Base-by-base conservation (phyloP, 768 basidiomycete species). In the Suillus hirtellus region DNA sequence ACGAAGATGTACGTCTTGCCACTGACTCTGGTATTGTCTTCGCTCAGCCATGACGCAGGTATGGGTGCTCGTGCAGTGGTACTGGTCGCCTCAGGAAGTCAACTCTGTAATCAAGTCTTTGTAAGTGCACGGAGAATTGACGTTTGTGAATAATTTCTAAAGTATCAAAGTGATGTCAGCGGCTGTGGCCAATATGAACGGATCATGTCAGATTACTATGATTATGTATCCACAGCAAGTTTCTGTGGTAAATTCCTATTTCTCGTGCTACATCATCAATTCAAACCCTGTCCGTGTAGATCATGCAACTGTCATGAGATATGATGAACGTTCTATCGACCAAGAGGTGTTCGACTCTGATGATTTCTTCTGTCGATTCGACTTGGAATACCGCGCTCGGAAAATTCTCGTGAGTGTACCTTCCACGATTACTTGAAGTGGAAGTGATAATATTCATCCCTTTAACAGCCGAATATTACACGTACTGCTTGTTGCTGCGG, bases 51-150 rank as follows among this genome's bases (percentile, higher is more conserved):
- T 21, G 35, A 40, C 7, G 47, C 50, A 88, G 81, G 86, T 87
- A 0, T 87, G 84, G 84, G 78, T 75, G 0, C 70, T 65, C 11
- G 78, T 88, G 0, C 79, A 82, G 55, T 89, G 87, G 87, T 86
- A 75, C 55, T 89, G 84, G 71, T 77, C 81, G 1, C 77, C 79
- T 0, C 56, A 73, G n/a, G 87, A 89, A 42, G 80, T 84, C 0
- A 73, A 75, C 0, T 66, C 65, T 1, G 73, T 79, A 0, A 68
- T 83, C 37, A 81, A 81, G 37, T 80, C 82, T 2, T 85, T 86
- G 85, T 86, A 61, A 62, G 83, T 76, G 40, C 24, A 19, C 24
- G 3, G 40, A 42, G 5, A 42, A 24, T 40, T 9, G 4, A 56
- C 38, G 15, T 56, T 17, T 24, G 5, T 19, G 40, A 58, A 11